Evolutionary conservation across 176 grass and related monocot genomes (phyloP).

Genomic region (Carex pumila): DNA sequence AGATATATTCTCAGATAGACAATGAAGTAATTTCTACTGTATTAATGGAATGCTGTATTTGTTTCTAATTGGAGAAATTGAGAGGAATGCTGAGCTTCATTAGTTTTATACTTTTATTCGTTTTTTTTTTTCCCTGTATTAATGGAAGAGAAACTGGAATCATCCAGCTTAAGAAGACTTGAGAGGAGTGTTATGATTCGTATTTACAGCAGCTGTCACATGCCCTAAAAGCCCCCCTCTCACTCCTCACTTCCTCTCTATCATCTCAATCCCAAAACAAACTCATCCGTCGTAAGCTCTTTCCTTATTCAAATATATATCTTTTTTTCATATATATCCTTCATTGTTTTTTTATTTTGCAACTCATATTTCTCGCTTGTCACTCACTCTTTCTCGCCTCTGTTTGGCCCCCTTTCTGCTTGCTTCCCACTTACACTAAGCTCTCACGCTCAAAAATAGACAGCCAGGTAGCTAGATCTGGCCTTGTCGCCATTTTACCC

Average conservation of each 20-base stretch:
- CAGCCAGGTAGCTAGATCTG: conserved; percentile 20
- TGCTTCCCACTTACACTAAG: conserved; percentile 22
- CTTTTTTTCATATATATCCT: neutral
- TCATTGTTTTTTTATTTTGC: neutral
- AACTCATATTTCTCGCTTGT: conserved; percentile 18
- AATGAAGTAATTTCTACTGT: neutral
- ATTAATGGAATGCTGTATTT: neutral
- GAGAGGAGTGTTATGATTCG: neutral
- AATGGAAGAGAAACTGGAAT: neutral
- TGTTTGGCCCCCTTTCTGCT: neutral
- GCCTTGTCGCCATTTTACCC: neutral
- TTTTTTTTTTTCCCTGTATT: neutral
- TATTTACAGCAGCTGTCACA: conserved; percentile 4
- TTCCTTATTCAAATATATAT: conserved; percentile 16
- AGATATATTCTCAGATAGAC: neutral
- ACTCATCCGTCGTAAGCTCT: neutral
- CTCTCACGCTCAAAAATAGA: conserved; percentile 6
- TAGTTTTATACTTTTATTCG: neutral
- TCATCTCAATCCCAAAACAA: neutral
- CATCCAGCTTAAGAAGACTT: neutral
- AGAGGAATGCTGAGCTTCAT: neutral
- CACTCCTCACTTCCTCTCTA: neutral
- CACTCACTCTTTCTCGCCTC: conserved; percentile 16
- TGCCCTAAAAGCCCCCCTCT: neutral
- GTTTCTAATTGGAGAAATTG: neutral